Base-by-base conservation (phyloP, 306 rosid species). In the Glycine soja region DNA sequence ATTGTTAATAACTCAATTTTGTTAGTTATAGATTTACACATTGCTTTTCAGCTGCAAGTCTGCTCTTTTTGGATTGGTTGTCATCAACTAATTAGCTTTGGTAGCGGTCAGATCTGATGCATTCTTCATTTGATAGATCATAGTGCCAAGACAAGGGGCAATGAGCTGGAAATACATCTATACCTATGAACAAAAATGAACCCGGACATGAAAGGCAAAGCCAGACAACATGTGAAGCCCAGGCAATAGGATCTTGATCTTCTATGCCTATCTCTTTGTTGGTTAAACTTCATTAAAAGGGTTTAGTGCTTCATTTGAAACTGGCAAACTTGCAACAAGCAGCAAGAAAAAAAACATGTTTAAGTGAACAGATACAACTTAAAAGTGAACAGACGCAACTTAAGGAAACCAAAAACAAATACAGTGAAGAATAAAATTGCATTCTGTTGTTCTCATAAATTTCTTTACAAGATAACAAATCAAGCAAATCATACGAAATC, bases 81-180 rank as follows among this genome's bases (percentile, higher is more conserved):
- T 12, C 4, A 66, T 47, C 62, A 75, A 76, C 68, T 43, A 32
- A 66, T 45, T 66, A 57, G 70, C 63, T 74, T 47, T 56, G 65
- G 57, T n/a, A 47, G 72, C 38, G 36, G 77, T 54, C 45, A 54
- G 13, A 70, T 66, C 7, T 56, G 70, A 36, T 51, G 53, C 30
- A 24, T 24, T 24, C 30, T 24, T 24, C 30, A 24, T 24, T 24
- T 24, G 2, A 24, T 24, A 24, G 30, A 46, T 32, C 47, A 52
- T 3, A 74, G 43, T 18, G 34, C 9, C 45, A 59, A 18, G 53
- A 57, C 10, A 66, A 36, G 11, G 61, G 74, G 45, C 69, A 14
- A 10, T 53, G 80, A 7, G 32, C 15, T n/a, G 40, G 58, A 75
- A 69, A 70, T 30, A 51, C 51, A 18, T 64, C 4, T 0, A 48